These are phyloP conservation scores for Lagenidium sp. DNA, from an alignment of 352 stramenopile species.

Conservation along the genomic window DNA sequence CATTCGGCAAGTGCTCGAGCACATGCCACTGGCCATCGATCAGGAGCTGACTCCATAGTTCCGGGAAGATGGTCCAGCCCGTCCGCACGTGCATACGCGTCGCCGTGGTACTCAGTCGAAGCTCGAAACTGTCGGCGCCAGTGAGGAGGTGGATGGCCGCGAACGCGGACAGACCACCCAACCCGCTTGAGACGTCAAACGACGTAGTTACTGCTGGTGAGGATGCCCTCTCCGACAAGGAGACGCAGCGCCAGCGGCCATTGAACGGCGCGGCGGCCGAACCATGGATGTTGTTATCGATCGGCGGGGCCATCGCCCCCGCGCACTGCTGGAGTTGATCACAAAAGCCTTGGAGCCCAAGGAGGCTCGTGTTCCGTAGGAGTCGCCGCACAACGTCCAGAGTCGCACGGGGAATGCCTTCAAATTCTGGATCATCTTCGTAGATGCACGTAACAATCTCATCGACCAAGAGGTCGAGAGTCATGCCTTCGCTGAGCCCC, in stretches of 20 bases:
- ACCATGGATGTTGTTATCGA: conserved; percentile 2
- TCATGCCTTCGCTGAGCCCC: conserved; percentile 8
- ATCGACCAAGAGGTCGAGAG: conserved; percentile 15
- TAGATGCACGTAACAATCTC: conserved; percentile 16
- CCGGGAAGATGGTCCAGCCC: conserved; percentile 11
- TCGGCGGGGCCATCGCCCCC: background rate
- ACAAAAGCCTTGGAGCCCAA: conserved; percentile 11
- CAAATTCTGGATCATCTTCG: conserved; percentile 13
- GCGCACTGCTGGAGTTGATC: conserved; percentile 12
- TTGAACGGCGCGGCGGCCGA: conserved; percentile 7
- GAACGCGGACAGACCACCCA: conserved; percentile 13
- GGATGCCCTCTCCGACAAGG: conserved; percentile 6
- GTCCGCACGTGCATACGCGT: conserved; percentile 6
- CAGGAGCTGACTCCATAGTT: conserved; percentile 11
- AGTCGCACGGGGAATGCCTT: conserved; percentile 4
- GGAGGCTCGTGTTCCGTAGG: conserved; percentile 15
- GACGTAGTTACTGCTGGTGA: too few relatives aligned
- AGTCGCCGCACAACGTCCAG: conserved; percentile 3
- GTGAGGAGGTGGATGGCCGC: conserved; percentile 8
- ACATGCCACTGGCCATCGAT: conserved; percentile 11
- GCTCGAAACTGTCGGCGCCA: conserved; percentile 5
- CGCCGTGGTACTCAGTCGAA: conserved; percentile 8
- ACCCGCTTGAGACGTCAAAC: too few relatives aligned
- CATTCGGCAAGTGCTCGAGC: conserved; percentile 5
- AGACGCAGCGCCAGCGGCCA: conserved; percentile 12